Evolutionary conservation across 495 filamentous ascomycete species (phyloP).

Genomic region (Penicillium psychrofluorescens): DNA sequence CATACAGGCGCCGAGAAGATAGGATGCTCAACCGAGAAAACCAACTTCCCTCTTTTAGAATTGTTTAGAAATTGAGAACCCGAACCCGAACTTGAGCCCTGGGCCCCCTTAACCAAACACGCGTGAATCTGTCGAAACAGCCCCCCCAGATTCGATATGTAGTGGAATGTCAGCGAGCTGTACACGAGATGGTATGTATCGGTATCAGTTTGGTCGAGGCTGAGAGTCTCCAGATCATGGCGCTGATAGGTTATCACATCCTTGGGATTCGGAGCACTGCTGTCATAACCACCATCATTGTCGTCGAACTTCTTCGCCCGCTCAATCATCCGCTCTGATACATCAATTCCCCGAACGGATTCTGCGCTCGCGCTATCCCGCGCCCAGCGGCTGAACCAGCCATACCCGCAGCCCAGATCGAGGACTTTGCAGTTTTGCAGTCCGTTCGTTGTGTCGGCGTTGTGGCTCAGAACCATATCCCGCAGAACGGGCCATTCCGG

Average conservation of each 20-base stretch:
- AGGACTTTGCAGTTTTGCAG: conserved; percentile 2
- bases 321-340: conserved; percentile 16
- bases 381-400: conserved; percentile 19
- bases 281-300: neutral
- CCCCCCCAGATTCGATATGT: conserved; percentile 10
- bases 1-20: conserved; percentile 12
- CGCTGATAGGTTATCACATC: no score
- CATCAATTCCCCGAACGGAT: conserved; percentile 8
- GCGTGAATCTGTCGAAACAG: conserved; percentile 7
- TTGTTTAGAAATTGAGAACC: no score
- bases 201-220: neutral
- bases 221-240: conserved; percentile 1
- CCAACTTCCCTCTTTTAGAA: conserved; percentile 1
- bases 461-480: conserved; percentile 7
- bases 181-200: conserved; percentile 13
- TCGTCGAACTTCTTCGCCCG: conserved; percentile 9
- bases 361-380: conserved; percentile 4
- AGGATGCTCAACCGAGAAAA: conserved; percentile 19
- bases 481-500: conserved; percentile 16
- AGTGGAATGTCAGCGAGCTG: conserved; percentile 17
- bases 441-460: neutral
- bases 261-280: neutral
- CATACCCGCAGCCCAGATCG: conserved; percentile 18
- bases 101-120: conserved; percentile 4
- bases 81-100: neutral